A percentile compares a stretch with the other conserved stretches of the same genome.
Conservation (phyloP, 805 yeast species). For the Cyberlindnera subsufficiens region DNA sequence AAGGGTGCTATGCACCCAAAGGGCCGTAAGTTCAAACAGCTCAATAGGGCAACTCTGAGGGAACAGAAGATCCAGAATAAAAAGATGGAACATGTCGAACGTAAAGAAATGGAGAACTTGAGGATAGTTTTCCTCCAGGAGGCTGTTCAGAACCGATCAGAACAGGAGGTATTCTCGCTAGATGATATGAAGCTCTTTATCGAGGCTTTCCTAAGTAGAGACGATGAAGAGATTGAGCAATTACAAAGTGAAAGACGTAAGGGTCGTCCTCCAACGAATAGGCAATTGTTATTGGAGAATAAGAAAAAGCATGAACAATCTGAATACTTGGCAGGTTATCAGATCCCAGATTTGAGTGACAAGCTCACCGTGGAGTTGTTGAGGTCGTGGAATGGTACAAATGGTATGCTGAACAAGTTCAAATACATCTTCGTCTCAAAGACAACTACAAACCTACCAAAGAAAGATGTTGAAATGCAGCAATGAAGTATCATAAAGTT, state of each 20-base stretch:
- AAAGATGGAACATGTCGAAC: constrained; percentile 51
- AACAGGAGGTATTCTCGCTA: constrained; percentile 37
- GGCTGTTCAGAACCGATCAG: constrained; percentile 38
- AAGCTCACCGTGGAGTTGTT: constrained; percentile 51
- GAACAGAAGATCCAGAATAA: constrained; percentile 62
- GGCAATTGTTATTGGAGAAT: constrained; percentile 62
- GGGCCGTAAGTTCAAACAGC: constrained; percentile 81
- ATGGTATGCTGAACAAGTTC: constrained; percentile 68
- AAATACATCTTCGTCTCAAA: constrained; percentile 28
- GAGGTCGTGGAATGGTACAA: constrained; percentile 74
- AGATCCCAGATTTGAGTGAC: constrained; percentile 68
- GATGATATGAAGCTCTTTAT: constrained; percentile 60
- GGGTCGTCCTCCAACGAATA: constrained; percentile 78
- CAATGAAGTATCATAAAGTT: not conserved
- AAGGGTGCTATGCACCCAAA: constrained; percentile 71
- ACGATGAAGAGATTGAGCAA: constrained; percentile 67
- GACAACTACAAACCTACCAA: constrained; percentile 11
- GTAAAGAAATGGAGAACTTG: constrained; percentile 53
- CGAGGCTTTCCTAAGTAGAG: constrained; percentile 57
- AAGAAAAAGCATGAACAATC: constrained; percentile 54
- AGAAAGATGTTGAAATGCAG: constrained; percentile 10
- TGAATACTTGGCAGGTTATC: constrained; percentile 63
- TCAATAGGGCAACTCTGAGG: constrained; percentile 82
- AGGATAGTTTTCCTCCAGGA: constrained; percentile 58
- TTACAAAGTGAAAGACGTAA: constrained; percentile 63